Conservation (phyloP, 768 basidiomycete species). For the Suillus bovinus region DNA sequence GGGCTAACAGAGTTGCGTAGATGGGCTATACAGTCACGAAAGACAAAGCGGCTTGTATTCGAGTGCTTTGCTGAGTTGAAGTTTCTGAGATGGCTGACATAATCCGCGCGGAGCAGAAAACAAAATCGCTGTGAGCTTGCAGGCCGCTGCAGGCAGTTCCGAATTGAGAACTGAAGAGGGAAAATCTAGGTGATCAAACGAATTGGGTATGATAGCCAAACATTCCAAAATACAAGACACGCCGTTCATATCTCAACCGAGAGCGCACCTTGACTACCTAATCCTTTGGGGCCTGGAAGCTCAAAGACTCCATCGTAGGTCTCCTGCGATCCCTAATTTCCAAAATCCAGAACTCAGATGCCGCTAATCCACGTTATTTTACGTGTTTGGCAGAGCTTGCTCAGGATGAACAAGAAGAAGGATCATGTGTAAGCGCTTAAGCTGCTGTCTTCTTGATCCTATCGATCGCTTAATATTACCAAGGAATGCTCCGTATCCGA, state of each 20-base stretch:
- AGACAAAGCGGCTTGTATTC: too few species aligned
- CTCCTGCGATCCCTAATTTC: background rate
- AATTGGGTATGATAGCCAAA: background rate
- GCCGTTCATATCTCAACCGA: too few species aligned
- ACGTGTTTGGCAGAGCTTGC: background rate
- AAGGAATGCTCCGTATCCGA: background rate
- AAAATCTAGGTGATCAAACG: background rate
- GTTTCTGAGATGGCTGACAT: background rate
- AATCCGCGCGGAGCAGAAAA: background rate
- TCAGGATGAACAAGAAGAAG: too few species aligned
- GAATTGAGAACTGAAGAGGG: background rate
- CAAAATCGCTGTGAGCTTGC: background rate
- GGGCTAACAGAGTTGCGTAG: background rate
- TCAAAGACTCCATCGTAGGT: too few species aligned
- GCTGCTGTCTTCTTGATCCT: background rate
- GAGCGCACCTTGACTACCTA: too few species aligned
- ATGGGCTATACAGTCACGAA: too few species aligned
- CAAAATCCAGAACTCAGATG: background rate
- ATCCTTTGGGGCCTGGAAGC: background rate
- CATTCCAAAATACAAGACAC: background rate
- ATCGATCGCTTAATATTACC: background rate
- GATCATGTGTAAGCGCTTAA: background rate
- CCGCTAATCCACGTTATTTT: too few species aligned
- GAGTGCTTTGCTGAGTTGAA: background rate
- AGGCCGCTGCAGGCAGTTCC: too few species aligned